Evolutionary conservation across 306 rosid genomes (phyloP), one percentile per base, ranked within the genome.

Genomic region (Medicago lupulina): DNA sequence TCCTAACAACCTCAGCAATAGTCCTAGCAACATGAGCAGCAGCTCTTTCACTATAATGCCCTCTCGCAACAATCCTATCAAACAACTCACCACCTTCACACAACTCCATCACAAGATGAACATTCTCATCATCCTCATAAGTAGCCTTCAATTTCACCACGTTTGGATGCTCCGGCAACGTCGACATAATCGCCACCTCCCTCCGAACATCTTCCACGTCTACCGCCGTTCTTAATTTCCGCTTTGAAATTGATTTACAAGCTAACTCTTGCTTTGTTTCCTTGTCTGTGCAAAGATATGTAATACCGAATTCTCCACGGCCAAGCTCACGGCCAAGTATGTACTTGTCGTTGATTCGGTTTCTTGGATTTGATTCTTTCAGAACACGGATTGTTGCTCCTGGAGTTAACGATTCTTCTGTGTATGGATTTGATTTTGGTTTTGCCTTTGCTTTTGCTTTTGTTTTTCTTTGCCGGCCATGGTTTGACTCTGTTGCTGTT

Each of bases 221-320:
- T 43, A 92, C 89, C 9, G 92, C 91, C 0, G 99, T 92, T 23
- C 97, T 70, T 4, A 96, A 89, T 91, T 96, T 96, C 74, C 97
- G 64, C 71, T 96, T 96, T 41, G 99, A 96, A 58, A 96, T 96
- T 12, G 98, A 92, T 85, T 96, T 96, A 83, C 99, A 96, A 6
- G 99, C 99, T 0, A 96, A 84, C 15, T 91, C 89, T 36, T 90
- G 86, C 70, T 90, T 92, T 2, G 91, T 92, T 71, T 96, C 97
- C 8, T 90, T 79, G 89, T 96, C 98, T 5, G 99, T 92, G 63
- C 97, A 96, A 4, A 96, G 88, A 55, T 90, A 92, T 15, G 99
- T 96, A 79, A 96, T 92, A 18, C 99, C 99, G 74, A 96, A 96
- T 89, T 96, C 99, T 2, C 99, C 99, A 0, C 99, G 96, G 23